A percentile compares a stretch with the other conserved stretches of the same genome.
Evolutionary conservation across 1,284 basidiomycete genomes (phyloP).

Genomic region (Testicularia cyperi): DNA sequence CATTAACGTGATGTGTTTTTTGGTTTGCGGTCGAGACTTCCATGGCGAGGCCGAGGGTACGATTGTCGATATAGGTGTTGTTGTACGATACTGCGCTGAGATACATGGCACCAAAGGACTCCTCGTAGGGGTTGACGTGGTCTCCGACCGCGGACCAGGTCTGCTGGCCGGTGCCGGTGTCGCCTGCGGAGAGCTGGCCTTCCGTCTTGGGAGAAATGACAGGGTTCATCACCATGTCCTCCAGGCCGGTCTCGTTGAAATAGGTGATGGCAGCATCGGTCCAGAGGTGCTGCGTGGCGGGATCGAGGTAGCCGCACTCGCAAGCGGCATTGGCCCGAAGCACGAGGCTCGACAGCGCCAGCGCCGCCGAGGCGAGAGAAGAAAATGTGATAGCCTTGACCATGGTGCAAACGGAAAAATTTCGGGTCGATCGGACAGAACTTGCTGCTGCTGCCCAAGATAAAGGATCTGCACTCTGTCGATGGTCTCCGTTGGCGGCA

Average conservation of each 20-base stretch:
- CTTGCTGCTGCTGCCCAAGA: too few species aligned
- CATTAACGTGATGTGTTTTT: constrained; percentile 33
- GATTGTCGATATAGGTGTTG: constrained; percentile 39
- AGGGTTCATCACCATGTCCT: constrained; percentile 37
- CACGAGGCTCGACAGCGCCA: constrained; percentile 17
- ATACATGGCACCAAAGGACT: constrained; percentile 40
- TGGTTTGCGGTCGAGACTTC: constrained; percentile 30
- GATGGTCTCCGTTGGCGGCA: too few species aligned
- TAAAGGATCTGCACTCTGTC: too few species aligned
- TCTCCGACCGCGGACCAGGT: constrained; percentile 39
- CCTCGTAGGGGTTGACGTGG: constrained; percentile 40
- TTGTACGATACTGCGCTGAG: constrained; percentile 36
- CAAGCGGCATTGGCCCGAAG: constrained; percentile 27
- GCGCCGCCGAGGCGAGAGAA: constrained; percentile 9
- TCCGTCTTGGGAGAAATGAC: constrained; percentile 23
- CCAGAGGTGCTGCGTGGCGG: constrained; percentile 42
- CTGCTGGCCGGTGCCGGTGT: constrained; percentile 35
- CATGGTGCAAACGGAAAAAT: constrained; percentile 17
- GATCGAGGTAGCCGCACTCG: constrained; percentile 51
- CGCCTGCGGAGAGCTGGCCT: constrained; percentile 17
- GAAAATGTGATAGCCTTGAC: constrained; percentile 7
- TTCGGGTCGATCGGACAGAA: too few species aligned
- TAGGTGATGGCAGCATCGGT: constrained; percentile 49
- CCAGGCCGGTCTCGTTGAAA: constrained; percentile 47
- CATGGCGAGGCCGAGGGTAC: constrained; percentile 39